Conservation (phyloP, 768 basidiomycete genomes). For the Galerina marginata region DNA sequence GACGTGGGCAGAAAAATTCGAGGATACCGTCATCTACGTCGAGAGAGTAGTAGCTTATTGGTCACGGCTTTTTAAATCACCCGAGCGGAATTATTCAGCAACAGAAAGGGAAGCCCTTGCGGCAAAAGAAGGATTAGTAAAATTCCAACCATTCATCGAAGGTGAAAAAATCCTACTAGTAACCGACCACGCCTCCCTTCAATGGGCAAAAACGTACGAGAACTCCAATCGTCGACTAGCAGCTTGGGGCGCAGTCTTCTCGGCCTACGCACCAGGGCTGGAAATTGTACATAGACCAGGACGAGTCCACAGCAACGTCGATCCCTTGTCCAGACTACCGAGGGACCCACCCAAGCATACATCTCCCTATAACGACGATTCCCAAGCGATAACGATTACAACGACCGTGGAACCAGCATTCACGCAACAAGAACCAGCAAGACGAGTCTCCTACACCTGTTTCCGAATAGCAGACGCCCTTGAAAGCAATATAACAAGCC, state of each 20-base stretch:
- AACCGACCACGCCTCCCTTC: no score
- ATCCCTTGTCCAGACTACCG: not conserved
- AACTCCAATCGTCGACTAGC: not conserved
- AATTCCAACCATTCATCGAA: no score
- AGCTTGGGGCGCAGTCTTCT: constrained; percentile 1
- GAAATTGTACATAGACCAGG: constrained; percentile 2
- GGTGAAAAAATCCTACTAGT: no score
- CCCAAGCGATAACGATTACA: no score
- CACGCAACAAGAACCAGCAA: no score
- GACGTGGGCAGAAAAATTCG: not conserved
- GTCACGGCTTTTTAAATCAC: not conserved
- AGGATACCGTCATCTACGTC: not conserved
- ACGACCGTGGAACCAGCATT: no score
- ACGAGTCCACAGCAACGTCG: constrained; percentile 3
- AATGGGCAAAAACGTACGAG: not conserved
- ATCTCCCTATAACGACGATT: no score
- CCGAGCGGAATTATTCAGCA: constrained; percentile 5
- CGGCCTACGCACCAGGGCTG: not conserved
- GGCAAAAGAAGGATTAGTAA: no score
- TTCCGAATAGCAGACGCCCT: no score
- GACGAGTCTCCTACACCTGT: no score
- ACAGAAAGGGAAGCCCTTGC: no score
- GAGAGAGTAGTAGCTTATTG: constrained; percentile 8
- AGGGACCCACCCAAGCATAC: not conserved
- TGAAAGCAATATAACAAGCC: no score